These are phyloP conservation scores for Skeletonema tropicum DNA, from an alignment of 108 stramenopile species.

Conservation along the genomic window DNA sequence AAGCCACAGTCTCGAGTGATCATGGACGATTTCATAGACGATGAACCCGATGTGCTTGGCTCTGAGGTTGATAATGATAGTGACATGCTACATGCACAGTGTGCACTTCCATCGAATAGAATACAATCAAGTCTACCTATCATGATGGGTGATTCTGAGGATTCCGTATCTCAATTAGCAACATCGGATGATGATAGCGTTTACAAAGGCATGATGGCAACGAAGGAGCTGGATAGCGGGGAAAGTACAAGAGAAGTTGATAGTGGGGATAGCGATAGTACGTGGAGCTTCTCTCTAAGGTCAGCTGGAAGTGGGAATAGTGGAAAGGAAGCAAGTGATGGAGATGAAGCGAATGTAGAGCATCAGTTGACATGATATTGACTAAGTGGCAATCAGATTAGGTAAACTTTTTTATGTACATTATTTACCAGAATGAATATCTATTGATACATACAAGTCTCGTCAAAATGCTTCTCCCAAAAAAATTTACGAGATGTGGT, in stretches of 20 bases:
- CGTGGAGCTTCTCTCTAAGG: neutral
- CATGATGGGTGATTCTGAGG: neutral
- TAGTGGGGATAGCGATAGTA: neutral
- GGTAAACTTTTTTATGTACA: too few species aligned
- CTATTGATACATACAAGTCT: too few species aligned
- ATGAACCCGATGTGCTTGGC: neutral
- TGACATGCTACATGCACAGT: neutral
- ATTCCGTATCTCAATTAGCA: neutral
- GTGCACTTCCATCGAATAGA: neutral
- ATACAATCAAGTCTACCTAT: neutral
- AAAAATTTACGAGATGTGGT: too few species aligned
- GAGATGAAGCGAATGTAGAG: neutral
- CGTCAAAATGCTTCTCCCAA: too few species aligned
- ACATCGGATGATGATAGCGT: neutral
- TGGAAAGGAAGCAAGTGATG: neutral
- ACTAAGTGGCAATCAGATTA: too few species aligned
- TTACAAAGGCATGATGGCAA: neutral
- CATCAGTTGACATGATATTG: too few species aligned
- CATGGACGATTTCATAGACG: neutral
- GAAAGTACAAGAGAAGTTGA: neutral
- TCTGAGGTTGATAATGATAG: neutral
- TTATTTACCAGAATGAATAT: too few species aligned
- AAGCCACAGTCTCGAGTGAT: neutral
- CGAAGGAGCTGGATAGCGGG: neutral
- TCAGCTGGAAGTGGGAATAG: slow-evolving; percentile 3